Base-by-base conservation (phyloP, 2,329 filamentous ascomycete species). In the Verticillium nubilum region DNA sequence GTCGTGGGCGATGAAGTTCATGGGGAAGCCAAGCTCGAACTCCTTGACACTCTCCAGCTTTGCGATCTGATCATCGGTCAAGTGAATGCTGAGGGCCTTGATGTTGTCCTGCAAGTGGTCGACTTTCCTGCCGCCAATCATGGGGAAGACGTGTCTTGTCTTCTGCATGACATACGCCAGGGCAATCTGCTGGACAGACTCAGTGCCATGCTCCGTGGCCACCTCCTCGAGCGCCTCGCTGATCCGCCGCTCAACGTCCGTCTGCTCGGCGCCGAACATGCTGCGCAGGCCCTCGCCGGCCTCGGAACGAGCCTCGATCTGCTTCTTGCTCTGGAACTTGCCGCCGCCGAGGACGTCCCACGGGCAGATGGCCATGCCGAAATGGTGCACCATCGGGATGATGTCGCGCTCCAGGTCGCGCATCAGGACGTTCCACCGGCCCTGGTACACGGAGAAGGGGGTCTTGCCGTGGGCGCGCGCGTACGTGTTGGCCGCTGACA, bases 311-410 rank as follows among this genome's bases (percentile, higher is more conserved):
- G 68, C 64, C 59, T 73, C 70, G 53, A 75, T 29, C 57, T 68
- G 67, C 58, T 71, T 71, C 58, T 68, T 66, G 17, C 75, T 73
- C 69, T 81, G 77, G 70, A 83, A 80, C 58, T 74, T 73, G 47
- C 82, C 82, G 72, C 72, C 78, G 19, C 83, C 83, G 5, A 86
- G 72, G 0, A 80, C 81, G 56, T 83, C 85, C 84, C 84, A 90
- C 0, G 86, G 85, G 0, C 78, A 73, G 4, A 87, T 63, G 25
- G 75, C 86, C 86, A 79, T 77, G 59, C 75, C 75, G 31, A 73
- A 74, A 26, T 70, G 66, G 17, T 72, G 69, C 5, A 69, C 69
- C 75, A 79, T 77, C 3, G 77, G 77, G 12, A 80, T 65, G 52
- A 78, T 75, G 4, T 78, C 75, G 19, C 75, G 71, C 62, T 78